Evolutionary conservation across 331 rosid species (phyloP).

Genomic region (Saraca asoca): DNA sequence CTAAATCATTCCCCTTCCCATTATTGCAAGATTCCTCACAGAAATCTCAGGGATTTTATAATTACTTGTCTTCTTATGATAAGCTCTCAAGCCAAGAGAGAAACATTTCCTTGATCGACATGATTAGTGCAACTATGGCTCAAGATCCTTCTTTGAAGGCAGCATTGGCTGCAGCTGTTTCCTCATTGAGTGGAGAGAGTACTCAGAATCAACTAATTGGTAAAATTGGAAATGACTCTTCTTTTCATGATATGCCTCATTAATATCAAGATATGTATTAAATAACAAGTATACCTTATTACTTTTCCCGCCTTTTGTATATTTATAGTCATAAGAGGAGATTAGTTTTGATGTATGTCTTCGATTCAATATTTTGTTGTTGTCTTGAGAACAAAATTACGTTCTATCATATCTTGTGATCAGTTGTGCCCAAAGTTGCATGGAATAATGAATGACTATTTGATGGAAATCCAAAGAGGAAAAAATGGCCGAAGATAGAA

Average conservation of each 20-base stretch:
- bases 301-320: too few relatives aligned
- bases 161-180: conserved; percentile 33
- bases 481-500: too few relatives aligned
- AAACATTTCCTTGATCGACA: conserved; percentile 32
- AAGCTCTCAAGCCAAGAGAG: conserved; percentile 20
- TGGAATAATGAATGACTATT: too few relatives aligned
- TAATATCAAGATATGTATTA: too few relatives aligned
- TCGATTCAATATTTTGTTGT: too few relatives aligned
- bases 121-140: conserved; percentile 31
- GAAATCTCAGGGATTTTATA: conserved; percentile 9
- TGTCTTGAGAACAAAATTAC: too few relatives aligned
- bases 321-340: too few relatives aligned
- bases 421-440: too few relatives aligned
- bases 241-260: neutral
- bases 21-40: conserved; percentile 30
- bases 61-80: conserved; percentile 8
- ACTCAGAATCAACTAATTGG: conserved; percentile 12
- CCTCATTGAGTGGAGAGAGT: conserved; percentile 29
- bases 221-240: conserved; percentile 11
- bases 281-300: too few relatives aligned
- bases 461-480: too few relatives aligned
- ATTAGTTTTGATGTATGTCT: too few relatives aligned
- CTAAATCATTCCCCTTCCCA: conserved; percentile 23
- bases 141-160: conserved; percentile 40
- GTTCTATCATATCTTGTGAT: too few relatives aligned